Conservation (phyloP, 2,329 filamentous ascomycete species). For the Trematosphaeria pertusa region DNA sequence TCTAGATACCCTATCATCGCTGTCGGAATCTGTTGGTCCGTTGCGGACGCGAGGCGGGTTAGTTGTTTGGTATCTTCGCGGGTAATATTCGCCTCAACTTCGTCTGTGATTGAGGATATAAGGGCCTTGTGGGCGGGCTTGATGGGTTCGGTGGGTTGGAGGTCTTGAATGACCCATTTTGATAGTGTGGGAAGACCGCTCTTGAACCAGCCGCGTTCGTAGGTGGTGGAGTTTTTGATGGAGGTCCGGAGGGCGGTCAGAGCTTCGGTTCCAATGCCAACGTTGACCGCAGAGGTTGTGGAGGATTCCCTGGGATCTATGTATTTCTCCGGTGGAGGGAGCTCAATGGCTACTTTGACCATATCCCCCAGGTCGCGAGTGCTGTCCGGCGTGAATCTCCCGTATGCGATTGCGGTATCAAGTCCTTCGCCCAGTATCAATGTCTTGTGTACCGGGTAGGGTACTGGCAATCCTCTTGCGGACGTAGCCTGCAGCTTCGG, state of each 20-base stretch:
- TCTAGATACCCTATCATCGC: constrained; percentile 67
- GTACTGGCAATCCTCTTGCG: constrained; percentile 70
- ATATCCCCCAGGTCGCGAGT: constrained; percentile 51
- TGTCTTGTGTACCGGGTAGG: constrained; percentile 84
- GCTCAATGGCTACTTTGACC: constrained; percentile 65
- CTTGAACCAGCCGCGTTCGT: constrained; percentile 75
- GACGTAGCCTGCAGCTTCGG: constrained; percentile 73
- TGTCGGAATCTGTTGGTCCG: constrained; percentile 54
- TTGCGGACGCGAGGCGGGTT: constrained; percentile 38
- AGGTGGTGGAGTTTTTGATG: constrained; percentile 72
- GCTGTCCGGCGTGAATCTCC: constrained; percentile 47
- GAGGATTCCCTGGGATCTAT: constrained; percentile 24
- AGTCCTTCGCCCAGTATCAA: constrained; percentile 78
- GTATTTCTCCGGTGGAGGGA: constrained; percentile 55
- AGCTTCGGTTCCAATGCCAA: constrained; percentile 67
- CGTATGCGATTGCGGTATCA: constrained; percentile 66
- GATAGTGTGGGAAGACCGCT: constrained; percentile 72
- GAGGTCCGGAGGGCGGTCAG: constrained; percentile 72
- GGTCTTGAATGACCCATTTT: constrained; percentile 65
- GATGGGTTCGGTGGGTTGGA: constrained; percentile 52
- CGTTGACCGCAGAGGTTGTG: constrained; percentile 62
- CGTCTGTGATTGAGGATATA: constrained; percentile 70
- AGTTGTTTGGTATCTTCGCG: constrained; percentile 55
- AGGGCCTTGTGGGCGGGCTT: constrained; percentile 72
- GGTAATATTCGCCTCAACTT: constrained; percentile 60